phyloP scores from a whole-genome alignment of 2,329 filamentous ascomycete species.

The Aureobasidium sp. region DNA sequence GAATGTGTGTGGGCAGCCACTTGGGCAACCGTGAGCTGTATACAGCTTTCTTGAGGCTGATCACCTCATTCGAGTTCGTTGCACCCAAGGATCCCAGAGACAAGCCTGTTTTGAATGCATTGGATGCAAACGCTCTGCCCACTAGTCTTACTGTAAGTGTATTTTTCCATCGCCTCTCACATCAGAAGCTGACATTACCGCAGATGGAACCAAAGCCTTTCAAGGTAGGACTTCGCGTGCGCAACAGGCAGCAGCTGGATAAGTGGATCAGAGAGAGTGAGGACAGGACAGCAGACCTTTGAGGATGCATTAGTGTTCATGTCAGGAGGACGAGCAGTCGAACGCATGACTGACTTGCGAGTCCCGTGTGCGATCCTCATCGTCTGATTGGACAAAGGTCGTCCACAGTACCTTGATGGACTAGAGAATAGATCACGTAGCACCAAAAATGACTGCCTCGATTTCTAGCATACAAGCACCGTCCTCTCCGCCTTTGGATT shows the following conservation, averaged over 20 bases:
- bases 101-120: constrained; percentile 37
- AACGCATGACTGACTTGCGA: background rate
- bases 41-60: constrained; percentile 43
- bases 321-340: background rate
- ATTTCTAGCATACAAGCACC: background rate
- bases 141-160: constrained; percentile 26
- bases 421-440: background rate
- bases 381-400: background rate
- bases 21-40: constrained; percentile 36
- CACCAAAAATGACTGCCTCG: background rate
- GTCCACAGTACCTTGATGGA: background rate
- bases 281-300: constrained; percentile 38
- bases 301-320: constrained; percentile 9
- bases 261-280: constrained; percentile 43
- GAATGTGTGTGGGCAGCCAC: constrained; percentile 37
- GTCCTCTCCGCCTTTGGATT: background rate
- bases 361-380: background rate
- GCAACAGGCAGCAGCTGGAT: constrained; percentile 36
- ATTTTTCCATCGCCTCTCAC: background rate
- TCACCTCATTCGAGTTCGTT: constrained; percentile 41
- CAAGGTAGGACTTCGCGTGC: constrained; percentile 42
- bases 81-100: constrained; percentile 36
- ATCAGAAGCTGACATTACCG: constrained; percentile 24
- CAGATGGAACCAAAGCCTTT: constrained; percentile 47
- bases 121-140: constrained; percentile 41